phyloP scores from a whole-genome alignment of 2,329 filamentous ascomycete genomes.

The Metarhizium humberi region DNA sequence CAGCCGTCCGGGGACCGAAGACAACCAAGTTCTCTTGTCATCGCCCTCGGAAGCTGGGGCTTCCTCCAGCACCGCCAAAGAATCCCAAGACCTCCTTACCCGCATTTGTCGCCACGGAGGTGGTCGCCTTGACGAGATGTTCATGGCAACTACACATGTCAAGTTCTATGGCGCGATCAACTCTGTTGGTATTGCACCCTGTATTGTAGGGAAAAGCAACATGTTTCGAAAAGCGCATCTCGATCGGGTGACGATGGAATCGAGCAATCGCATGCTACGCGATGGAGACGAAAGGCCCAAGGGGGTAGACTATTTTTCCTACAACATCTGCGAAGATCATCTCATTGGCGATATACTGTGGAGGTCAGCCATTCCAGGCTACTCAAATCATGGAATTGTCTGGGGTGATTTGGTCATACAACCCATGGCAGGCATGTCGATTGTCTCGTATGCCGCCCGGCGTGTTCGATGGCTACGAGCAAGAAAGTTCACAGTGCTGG shows the following conservation, averaged over 20 bases:
- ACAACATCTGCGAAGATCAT: conserved; percentile 97
- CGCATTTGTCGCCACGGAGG: conserved; percentile 45
- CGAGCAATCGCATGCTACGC: conserved; percentile 33
- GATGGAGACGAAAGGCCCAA: conserved; percentile 33
- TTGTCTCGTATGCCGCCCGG: conserved; percentile 68
- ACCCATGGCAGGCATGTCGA: conserved; percentile 73
- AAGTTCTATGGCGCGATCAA: conserved; percentile 99
- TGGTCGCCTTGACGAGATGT: conserved; percentile 84
- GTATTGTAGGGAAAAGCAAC: conserved; percentile 92
- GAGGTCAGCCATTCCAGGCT: conserved; percentile 55
- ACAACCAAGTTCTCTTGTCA: conserved; percentile 22
- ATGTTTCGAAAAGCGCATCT: conserved; percentile 96
- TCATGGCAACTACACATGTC: conserved; percentile 85
- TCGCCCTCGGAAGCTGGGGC: conserved; percentile 21
- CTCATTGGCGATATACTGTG: conserved; percentile 88
- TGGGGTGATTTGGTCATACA: conserved; percentile 84
- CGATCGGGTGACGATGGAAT: conserved; percentile 55
- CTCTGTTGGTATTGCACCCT: conserved; percentile 80
- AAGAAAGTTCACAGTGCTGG: conserved; percentile 83
- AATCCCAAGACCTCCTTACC: conserved; percentile 14
- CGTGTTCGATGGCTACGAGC: conserved; percentile 87
- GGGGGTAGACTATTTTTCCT: conserved; percentile 87
- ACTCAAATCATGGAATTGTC: conserved; percentile 72
- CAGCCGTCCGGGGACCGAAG: conserved; percentile 8
- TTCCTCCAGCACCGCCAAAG: not conserved